These are phyloP conservation scores for Secale cereale DNA, from an alignment of 176 grass and related monocot genomes.

Conservation along the genomic window DNA sequence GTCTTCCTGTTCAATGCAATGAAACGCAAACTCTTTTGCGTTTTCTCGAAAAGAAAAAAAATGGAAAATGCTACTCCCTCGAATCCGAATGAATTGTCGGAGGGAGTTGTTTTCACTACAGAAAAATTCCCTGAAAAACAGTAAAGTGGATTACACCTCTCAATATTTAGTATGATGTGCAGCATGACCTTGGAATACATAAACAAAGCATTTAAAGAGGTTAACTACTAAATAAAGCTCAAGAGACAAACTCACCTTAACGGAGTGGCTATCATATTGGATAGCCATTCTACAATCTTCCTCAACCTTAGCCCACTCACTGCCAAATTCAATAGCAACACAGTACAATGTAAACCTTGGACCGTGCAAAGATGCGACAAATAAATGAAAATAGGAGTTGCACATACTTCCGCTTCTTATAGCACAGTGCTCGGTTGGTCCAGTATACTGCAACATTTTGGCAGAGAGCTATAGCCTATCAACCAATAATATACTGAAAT, in stretches of 20 bases:
- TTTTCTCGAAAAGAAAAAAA: too few relatives aligned
- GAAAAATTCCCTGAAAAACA: neutral
- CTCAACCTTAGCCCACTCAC: slow-evolving; percentile 78
- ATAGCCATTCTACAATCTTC: slow-evolving; percentile 80
- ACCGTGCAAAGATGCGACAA: slow-evolving; percentile 6
- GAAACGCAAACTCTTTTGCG: too few relatives aligned
- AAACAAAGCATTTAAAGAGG: neutral
- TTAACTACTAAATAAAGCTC: neutral
- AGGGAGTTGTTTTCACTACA: neutral
- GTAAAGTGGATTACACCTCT: neutral
- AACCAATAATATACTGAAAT: slow-evolving; percentile 39
- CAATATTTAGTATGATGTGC: neutral
- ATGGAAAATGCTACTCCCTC: too few relatives aligned
- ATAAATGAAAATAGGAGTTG: slow-evolving; percentile 27
- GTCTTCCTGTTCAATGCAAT: too few relatives aligned
- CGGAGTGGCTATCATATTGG: slow-evolving; percentile 64
- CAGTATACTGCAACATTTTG: slow-evolving; percentile 68
- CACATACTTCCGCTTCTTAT: slow-evolving; percentile 74
- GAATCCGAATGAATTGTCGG: too few relatives aligned
- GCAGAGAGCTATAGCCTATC: slow-evolving; percentile 80
- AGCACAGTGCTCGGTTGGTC: slow-evolving; percentile 85
- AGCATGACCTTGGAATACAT: neutral
- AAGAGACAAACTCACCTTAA: slow-evolving; percentile 52
- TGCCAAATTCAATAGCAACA: slow-evolving; percentile 34
- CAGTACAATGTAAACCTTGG: slow-evolving; percentile 16